A percentile compares a stretch with the other conserved stretches of the same genome.
Conservation (phyloP, 257 asterid genomes). For the Fraxinus quadrangulata region DNA sequence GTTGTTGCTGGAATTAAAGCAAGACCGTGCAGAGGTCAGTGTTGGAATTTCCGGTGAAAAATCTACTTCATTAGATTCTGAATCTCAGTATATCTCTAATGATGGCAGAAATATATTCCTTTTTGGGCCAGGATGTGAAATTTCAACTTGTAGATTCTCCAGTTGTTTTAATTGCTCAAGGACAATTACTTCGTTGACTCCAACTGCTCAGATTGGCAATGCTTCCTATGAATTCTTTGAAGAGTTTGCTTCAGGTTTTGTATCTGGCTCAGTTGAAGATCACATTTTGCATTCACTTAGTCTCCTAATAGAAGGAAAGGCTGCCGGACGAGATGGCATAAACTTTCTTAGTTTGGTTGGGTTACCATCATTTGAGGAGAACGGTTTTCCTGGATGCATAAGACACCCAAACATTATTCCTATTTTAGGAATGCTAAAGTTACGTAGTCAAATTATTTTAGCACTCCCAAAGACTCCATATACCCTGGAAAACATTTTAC, state of each 20-base stretch:
- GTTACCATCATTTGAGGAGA: constrained; percentile 64
- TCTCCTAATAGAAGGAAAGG: constrained; percentile 69
- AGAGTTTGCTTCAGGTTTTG: constrained; percentile 58
- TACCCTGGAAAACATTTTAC: constrained; percentile 72
- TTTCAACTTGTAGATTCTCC: constrained; percentile 50
- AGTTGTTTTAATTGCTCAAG: constrained; percentile 76
- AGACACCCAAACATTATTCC: constrained; percentile 93
- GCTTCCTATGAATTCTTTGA: constrained; percentile 58
- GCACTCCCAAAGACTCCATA: constrained; percentile 69
- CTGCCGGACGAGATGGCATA: constrained; percentile 50
- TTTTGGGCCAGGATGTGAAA: constrained; percentile 49
- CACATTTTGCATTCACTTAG: constrained; percentile 60
- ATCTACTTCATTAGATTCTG: constrained; percentile 53
- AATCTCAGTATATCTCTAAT: constrained; percentile 43
- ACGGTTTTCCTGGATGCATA: constrained; percentile 78
- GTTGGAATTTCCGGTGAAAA: constrained; percentile 51
- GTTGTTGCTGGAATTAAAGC: constrained; percentile 20
- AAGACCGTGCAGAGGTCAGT: constrained; percentile 58
- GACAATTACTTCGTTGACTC: constrained; percentile 77
- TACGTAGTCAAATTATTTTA: constrained; percentile 45
- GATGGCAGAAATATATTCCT: constrained; percentile 49
- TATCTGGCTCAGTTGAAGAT: constrained; percentile 71
- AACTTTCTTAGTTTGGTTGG: constrained; percentile 82
- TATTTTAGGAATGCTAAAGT: constrained; percentile 71
- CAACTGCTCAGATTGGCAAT: constrained; percentile 56